Evolutionary conservation across 208 protist genomes (phyloP).

Genomic region (Plasmodiophora brassicae): DNA sequence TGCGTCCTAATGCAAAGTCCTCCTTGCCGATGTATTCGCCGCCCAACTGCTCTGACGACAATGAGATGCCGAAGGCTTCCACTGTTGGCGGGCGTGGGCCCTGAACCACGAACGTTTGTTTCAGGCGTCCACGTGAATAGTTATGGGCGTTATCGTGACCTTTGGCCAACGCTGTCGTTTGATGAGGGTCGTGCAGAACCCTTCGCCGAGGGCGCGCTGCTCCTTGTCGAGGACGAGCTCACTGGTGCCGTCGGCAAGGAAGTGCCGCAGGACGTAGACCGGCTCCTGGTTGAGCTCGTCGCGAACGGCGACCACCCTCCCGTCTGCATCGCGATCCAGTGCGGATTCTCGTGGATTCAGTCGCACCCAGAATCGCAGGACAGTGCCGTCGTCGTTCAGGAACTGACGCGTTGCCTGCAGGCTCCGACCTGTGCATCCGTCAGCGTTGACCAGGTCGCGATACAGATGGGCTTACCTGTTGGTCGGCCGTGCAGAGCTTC

Average conservation of each 20-base stretch:
- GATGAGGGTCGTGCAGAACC: neutral
- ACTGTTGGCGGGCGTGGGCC: too few relatives aligned
- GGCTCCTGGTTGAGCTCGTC: neutral
- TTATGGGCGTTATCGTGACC: neutral
- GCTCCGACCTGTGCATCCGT: neutral
- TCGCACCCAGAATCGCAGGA: constrained; percentile 5
- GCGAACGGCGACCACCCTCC: neutral
- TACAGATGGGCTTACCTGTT: neutral
- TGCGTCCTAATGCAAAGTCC: too few relatives aligned
- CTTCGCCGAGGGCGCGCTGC: neutral
- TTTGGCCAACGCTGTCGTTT: neutral
- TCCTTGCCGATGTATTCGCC: too few relatives aligned
- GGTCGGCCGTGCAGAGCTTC: neutral
- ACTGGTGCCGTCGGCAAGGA: neutral
- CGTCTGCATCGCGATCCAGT: neutral
- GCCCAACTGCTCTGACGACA: too few relatives aligned
- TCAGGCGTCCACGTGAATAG: too few relatives aligned
- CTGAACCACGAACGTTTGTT: too few relatives aligned
- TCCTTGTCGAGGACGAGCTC: neutral
- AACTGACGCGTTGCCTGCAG: neutral
- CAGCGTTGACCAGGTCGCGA: neutral
- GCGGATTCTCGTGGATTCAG: neutral
- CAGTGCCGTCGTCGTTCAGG: neutral
- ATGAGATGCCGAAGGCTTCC: too few relatives aligned
- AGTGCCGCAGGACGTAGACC: constrained; percentile 11